Base-by-base conservation (phyloP, 345 rosid genomes). In the Geranium rotundifolium region DNA sequence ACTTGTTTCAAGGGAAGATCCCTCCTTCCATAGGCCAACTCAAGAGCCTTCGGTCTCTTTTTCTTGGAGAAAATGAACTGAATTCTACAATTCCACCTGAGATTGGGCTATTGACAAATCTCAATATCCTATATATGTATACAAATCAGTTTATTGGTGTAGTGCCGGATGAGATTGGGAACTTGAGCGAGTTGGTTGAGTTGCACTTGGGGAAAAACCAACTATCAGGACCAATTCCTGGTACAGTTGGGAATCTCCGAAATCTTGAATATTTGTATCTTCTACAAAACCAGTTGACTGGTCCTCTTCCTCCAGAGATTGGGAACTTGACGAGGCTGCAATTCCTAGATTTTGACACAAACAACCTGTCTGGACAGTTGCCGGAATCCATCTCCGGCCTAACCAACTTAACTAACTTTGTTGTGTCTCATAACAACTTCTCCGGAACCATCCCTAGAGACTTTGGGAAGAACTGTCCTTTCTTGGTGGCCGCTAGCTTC, bases 371-470 rank as follows among this genome's bases (percentile, higher is more conserved):
- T 0, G 79, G 75, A n/a, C 55, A 54, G 7, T 56, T 75, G 29
- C 73, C 73, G 0, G 56, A 41, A 3, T 60, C 15, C 56, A 23
- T 75, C 37, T 65, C 55, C 15, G 34, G 9, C 39, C 57, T 73
- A 31, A 63, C 50, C 15, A 73, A 67, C 59, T 71, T 77, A 55
- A 58, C 62, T 19, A 30, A 57, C 27, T 34, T 77, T 56, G 34
- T 29, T 52, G 17, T 73, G 63, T 54, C 65, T 9, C 2, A 0
- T 0, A 77, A 77, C 62, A 29, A 68, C 0, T 60, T 73, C 14
- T 71, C 76, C 0, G 81, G 76, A 27, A 8, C 18, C 4, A 62
- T 77, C 2, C 81, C 76, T 29, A 37, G 60, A 59, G 75, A 58
- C 16, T 19, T 77, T 5, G 75, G 41, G 6, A 34, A 69, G 34